Conservation (phyloP, 1,284 basidiomycete genomes). For the Clitocybe nebularis region DNA sequence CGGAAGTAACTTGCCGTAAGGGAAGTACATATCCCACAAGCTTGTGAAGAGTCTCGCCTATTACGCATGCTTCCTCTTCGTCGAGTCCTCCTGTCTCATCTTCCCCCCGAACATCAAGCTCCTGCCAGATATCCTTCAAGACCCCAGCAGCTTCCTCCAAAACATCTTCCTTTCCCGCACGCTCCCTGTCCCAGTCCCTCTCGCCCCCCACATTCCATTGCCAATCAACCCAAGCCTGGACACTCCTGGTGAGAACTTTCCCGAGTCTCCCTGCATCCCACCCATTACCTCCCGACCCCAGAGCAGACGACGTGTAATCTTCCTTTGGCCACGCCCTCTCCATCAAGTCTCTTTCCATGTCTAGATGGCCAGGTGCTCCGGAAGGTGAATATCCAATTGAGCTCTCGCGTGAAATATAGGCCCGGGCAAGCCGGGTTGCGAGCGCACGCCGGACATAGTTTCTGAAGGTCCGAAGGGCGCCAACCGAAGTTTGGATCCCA, state of each 20-base stretch:
- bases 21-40: constrained; percentile 52
- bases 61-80: constrained; percentile 59
- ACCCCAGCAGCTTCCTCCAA: constrained; percentile 65
- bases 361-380: constrained; percentile 54
- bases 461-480: constrained; percentile 66
- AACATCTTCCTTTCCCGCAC: constrained; percentile 48
- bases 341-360: constrained; percentile 57
- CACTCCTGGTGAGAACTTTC: constrained; percentile 45
- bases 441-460: constrained; percentile 59
- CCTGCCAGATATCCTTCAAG: constrained; percentile 67
- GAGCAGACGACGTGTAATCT: constrained; percentile 37
- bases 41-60: constrained; percentile 56
- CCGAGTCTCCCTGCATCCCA: constrained; percentile 66
- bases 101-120: constrained; percentile 55
- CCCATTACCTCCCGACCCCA: constrained; percentile 32
- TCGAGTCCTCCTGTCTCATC: constrained; percentile 54
- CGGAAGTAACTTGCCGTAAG: constrained; percentile 40
- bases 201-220: constrained; percentile 22
- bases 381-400: constrained; percentile 52
- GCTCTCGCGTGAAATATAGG: constrained; percentile 54
- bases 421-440: constrained; percentile 56
- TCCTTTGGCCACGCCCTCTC: constrained; percentile 69
- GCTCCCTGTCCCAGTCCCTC: constrained; percentile 22
- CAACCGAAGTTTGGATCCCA: constrained; percentile 48
- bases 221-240: constrained; percentile 54